These are phyloP conservation scores for Gloeostereum incarnatum DNA, from an alignment of 768 basidiomycete species.

Conservation along the genomic window DNA sequence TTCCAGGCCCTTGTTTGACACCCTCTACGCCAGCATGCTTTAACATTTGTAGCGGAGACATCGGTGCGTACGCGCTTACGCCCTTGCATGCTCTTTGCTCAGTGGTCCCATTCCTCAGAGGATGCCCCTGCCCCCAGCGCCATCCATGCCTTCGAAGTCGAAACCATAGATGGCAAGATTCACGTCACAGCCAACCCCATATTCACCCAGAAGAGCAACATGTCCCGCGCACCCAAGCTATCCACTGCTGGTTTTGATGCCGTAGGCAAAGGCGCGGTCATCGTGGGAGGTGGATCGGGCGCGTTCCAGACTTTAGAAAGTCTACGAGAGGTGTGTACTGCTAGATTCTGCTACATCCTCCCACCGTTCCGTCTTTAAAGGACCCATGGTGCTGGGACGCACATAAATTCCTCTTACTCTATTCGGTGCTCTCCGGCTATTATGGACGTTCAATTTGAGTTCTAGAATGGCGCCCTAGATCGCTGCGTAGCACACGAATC, in stretches of 20 bases:
- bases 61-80: constrained; percentile 32
- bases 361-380: no score
- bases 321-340: constrained; percentile 56
- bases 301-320: constrained; percentile 73
- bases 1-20: neutral
- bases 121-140: constrained; percentile 81
- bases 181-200: constrained; percentile 55
- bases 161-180: constrained; percentile 64
- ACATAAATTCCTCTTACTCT: no score
- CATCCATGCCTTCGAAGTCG: constrained; percentile 69
- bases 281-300: constrained; percentile 81
- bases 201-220: constrained; percentile 27
- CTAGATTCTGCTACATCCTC: no score
- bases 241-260: constrained; percentile 34
- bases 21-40: constrained; percentile 65
- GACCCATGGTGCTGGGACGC: no score
- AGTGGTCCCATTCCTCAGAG: constrained; percentile 36
- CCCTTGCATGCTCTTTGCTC: constrained; percentile 1
- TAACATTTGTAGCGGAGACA: constrained; percentile 77
- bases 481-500: no score
- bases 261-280: constrained; percentile 61
- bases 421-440: no score
- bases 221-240: constrained; percentile 51
- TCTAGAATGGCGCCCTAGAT: no score
- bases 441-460: no score